phyloP scores from a whole-genome alignment of 2,329 filamentous ascomycete species.

The Furcasterigmium sp. region DNA sequence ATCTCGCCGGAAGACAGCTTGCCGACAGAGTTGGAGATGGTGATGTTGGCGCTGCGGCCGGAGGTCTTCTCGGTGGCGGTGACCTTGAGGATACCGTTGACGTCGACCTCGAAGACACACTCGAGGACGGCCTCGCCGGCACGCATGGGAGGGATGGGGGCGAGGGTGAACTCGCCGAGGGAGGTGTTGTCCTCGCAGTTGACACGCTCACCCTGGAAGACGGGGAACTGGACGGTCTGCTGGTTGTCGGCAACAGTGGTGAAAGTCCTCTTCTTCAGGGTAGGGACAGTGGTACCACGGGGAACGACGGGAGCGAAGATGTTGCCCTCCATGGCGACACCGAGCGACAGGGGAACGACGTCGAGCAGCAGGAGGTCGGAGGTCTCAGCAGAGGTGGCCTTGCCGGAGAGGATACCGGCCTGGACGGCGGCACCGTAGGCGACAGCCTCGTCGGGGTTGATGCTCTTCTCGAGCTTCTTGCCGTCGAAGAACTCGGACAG shows the following conservation, averaged over 20 bases:
- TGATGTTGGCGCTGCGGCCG: conserved; percentile 97
- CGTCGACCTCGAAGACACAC: conserved; percentile 98
- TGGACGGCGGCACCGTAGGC: conserved; percentile 98
- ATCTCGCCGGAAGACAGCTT: conserved; percentile 95
- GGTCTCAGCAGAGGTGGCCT: conserved; percentile 93
- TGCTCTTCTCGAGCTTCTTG: conserved; percentile 99
- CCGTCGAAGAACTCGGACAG: conserved; percentile 98
- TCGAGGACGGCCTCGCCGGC: conserved; percentile 96
- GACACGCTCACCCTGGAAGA: conserved; percentile 93
- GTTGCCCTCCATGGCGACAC: conserved; percentile 99
- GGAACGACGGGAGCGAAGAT: conserved; percentile 94
- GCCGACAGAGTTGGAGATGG: conserved; percentile 98
- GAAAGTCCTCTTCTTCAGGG: conserved; percentile 81
- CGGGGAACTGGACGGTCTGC: conserved; percentile 75
- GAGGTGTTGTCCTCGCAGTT: conserved; percentile 99
- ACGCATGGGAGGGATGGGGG: conserved; percentile 81
- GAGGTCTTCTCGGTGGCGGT: conserved; percentile 99
- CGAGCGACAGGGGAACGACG: conserved; percentile 91
- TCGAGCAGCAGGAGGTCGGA: conserved; percentile 92
- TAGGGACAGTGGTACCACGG: conserved; percentile 71
- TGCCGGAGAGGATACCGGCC: conserved; percentile 96
- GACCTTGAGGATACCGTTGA: conserved; percentile 99
- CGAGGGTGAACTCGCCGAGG: conserved; percentile 93
- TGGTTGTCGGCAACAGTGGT: conserved; percentile 78
- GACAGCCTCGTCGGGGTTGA: conserved; percentile 99